Evolutionary conservation across 2,329 filamentous ascomycete species (phyloP).

Genomic region (Curvularia spicifera): DNA sequence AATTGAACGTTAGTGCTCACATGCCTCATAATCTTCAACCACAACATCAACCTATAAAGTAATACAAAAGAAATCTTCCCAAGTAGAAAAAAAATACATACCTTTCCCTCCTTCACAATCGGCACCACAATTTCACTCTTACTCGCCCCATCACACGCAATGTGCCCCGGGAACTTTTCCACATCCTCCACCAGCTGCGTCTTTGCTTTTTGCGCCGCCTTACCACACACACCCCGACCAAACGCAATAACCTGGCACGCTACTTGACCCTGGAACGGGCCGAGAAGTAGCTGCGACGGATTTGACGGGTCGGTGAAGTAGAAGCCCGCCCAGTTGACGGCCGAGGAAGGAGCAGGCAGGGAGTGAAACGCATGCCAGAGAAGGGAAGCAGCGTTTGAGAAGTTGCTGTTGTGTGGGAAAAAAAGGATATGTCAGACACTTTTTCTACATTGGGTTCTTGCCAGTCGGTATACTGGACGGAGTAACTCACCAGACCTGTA

Average conservation of each 20-base stretch:
- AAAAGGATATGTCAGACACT: neutral
- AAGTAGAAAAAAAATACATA: constrained; percentile 37
- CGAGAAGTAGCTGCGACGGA: constrained; percentile 69
- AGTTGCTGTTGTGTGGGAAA: constrained; percentile 56
- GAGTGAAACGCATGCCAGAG: constrained; percentile 83
- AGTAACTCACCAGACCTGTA: constrained; percentile 11
- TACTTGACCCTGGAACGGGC: constrained; percentile 76
- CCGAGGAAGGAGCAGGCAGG: constrained; percentile 66
- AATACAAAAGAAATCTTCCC: neutral
- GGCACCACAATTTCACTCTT: constrained; percentile 85
- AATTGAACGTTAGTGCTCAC: constrained; percentile 17
- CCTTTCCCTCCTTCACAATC: constrained; percentile 61
- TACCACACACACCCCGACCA: constrained; percentile 76
- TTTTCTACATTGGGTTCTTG: neutral
- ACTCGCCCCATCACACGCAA: constrained; percentile 78
- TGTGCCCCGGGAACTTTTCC: constrained; percentile 77
- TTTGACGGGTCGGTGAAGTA: constrained; percentile 48
- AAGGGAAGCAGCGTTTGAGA: constrained; percentile 75
- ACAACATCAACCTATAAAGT: neutral
- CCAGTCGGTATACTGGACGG: neutral
- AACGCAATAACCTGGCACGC: constrained; percentile 81
- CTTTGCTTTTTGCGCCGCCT: constrained; percentile 64
- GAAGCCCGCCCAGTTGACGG: constrained; percentile 81
- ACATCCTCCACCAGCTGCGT: constrained; percentile 75
- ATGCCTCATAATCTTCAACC: neutral